Conservation (phyloP, 805 yeast species). For the Tetrapisispora phaffii region DNA sequence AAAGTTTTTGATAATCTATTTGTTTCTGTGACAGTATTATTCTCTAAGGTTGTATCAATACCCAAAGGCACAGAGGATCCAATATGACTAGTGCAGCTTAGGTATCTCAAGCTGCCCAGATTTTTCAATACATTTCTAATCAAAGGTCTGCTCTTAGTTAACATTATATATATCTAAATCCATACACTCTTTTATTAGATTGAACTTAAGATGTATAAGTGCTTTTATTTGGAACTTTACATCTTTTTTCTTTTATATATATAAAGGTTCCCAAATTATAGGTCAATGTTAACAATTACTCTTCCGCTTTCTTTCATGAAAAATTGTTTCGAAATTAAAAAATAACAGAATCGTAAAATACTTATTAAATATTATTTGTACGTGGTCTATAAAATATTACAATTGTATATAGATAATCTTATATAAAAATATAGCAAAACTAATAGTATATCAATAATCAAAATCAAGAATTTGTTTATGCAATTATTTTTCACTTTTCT, state of each 20-base stretch:
- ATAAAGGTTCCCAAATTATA: no score
- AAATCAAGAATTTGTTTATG: neutral
- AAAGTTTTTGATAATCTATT: slow-evolving; percentile 61
- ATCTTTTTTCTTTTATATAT: no score
- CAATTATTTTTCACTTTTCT: neutral
- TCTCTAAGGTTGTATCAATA: slow-evolving; percentile 36
- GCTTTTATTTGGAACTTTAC: no score
- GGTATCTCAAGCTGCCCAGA: neutral
- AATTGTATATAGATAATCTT: neutral
- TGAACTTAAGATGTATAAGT: no score
- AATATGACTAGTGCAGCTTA: neutral
- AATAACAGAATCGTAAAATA: neutral
- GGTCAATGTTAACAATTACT: no score
- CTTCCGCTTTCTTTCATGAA: neutral
- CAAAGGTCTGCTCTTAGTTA: neutral
- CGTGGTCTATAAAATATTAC: neutral
- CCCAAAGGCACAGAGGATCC: slow-evolving; percentile 17
- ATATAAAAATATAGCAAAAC: neutral
- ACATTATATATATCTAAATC: neutral
- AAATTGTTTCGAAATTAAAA: no score
- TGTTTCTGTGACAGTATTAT: slow-evolving; percentile 49
- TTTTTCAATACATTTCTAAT: no score
- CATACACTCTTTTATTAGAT: neutral
- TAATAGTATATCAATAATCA: neutral
- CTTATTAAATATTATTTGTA: no score